Conservation (phyloP, 2,329 filamentous ascomycete species). For the Sphaerulina musiva region DNA sequence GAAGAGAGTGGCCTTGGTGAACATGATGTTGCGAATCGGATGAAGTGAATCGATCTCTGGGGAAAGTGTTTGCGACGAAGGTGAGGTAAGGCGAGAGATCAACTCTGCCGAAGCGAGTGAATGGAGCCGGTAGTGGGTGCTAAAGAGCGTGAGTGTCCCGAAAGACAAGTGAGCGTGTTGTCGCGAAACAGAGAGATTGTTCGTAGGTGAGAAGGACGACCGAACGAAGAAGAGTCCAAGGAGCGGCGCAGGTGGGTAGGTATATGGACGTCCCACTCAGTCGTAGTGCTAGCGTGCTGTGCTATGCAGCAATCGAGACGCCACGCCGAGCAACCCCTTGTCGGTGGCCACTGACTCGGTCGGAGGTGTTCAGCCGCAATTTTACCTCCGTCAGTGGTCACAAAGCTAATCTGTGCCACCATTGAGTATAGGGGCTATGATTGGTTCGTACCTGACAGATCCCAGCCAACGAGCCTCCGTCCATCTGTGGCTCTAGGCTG, state of each 20-base stretch:
- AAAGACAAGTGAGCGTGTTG: constrained; percentile 27
- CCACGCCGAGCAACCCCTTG: constrained; percentile 3
- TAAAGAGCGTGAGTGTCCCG: constrained; percentile 32
- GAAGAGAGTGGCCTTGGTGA: constrained; percentile 29
- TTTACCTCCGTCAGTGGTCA: constrained; percentile 12
- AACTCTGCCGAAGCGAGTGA: constrained; percentile 31
- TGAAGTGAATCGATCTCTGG: constrained; percentile 11
- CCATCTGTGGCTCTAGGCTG: constrained; percentile 2
- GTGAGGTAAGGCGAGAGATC: constrained; percentile 17
- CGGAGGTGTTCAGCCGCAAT: constrained; percentile 16
- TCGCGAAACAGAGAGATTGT: constrained; percentile 25
- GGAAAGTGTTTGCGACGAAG: constrained; percentile 11
- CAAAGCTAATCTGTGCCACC: constrained; percentile 16
- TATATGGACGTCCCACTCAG: neutral
- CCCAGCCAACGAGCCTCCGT: constrained; percentile 11
- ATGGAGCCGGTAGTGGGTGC: constrained; percentile 14
- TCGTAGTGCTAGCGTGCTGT: too few relatives aligned
- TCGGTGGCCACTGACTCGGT: constrained; percentile 11
- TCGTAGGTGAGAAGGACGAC: constrained; percentile 11
- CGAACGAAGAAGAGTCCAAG: neutral
- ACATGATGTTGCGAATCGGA: constrained; percentile 19
- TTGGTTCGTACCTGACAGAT: constrained; percentile 16
- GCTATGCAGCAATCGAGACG: constrained; percentile 5
- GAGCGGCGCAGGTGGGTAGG: neutral
- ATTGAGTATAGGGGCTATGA: constrained; percentile 1